phyloP scores from a whole-genome alignment of 352 stramenopile genomes.

The Phytophthora chlamydospora region DNA sequence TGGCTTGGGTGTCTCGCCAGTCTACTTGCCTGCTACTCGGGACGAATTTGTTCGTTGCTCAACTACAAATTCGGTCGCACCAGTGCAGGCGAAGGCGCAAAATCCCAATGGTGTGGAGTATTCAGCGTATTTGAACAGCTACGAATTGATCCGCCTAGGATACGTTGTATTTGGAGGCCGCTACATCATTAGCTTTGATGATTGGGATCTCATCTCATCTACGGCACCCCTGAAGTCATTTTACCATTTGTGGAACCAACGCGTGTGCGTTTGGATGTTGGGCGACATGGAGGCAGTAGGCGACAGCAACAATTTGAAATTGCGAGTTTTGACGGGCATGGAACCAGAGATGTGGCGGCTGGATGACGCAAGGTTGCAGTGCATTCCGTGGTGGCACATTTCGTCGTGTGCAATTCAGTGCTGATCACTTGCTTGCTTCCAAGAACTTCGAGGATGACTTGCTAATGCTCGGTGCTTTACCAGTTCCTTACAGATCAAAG shows the following conservation, averaged over 20 bases:
- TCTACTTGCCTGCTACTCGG: neutral
- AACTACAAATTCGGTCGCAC: neutral
- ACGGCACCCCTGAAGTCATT: constrained; percentile 14
- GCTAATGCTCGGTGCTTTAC: too few species aligned
- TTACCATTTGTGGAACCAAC: constrained; percentile 34
- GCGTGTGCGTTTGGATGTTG: constrained; percentile 21
- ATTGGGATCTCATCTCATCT: constrained; percentile 24
- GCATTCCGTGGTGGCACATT: constrained; percentile 7
- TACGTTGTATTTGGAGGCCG: constrained; percentile 34
- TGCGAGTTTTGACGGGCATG: neutral
- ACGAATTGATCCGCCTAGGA: constrained; percentile 33
- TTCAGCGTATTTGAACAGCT: constrained; percentile 13
- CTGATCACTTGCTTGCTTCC: neutral
- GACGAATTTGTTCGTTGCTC: too few species aligned
- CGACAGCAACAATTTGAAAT: neutral
- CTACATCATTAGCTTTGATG: constrained; percentile 27
- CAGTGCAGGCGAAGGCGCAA: neutral
- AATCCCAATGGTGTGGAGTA: neutral
- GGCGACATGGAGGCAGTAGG: neutral
- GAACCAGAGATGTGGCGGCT: constrained; percentile 25
- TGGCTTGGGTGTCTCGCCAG: constrained; percentile 26
- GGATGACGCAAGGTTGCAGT: constrained; percentile 12
- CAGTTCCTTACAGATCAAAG: too few species aligned
- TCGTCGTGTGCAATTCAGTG: constrained; percentile 8
- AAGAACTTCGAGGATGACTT: too few species aligned